Evolutionary conservation across 257 asterid genomes (phyloP), one percentile per base, ranked within the genome.

Genomic region (Sherardia arvensis): DNA sequence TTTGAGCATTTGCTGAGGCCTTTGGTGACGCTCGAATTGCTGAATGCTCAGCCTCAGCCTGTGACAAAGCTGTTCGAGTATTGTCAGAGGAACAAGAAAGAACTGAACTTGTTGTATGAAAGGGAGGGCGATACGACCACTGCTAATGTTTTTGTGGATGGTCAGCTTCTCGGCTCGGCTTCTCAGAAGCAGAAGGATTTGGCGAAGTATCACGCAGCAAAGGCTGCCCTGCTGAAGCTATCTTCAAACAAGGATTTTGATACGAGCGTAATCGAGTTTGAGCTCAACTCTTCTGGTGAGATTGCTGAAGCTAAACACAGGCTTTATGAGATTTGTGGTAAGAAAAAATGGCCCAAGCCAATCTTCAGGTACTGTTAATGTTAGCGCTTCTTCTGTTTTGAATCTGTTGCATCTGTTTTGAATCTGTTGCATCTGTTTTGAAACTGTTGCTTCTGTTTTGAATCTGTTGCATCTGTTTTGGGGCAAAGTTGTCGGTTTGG

Each of bases 121-220:
- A 75, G 80, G 64, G 70, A 77, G n/a, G 89, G 78, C 40, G 88
- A 76, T 21, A 69, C 67, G 68, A 77, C 40, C 21, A 60, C 77
- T 18, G 91, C 95, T 1, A 81, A 79, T 47, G 84, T 89, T 36
- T 81, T 43, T 64, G 76, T 87, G 36, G 88, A 84, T 59, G 97
- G 96, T 55, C 43, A 62, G 14, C 72, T 76, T 57, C 64, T 87
- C 38, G 88, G 74, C 38, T 78, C 96, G 0, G 84, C 84, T 65
- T 78, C 86, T 64, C 78, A 93, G 0, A 85, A 81, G 65, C 82
- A 89, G 51, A 87, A 76, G 64, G 93, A 92, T 72, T 80, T 73
- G 53, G 94, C 97, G 0, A 89, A 65, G 79, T 93, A 89, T 66
- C 85, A 78, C 59, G 97, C 94, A 10, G 97, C 95, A 1, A 87